Percentiles rank a stretch among this genome's conserved stretches.
Conservation (phyloP, 1,284 basidiomycete genomes). For the Prillingera fragicola region DNA sequence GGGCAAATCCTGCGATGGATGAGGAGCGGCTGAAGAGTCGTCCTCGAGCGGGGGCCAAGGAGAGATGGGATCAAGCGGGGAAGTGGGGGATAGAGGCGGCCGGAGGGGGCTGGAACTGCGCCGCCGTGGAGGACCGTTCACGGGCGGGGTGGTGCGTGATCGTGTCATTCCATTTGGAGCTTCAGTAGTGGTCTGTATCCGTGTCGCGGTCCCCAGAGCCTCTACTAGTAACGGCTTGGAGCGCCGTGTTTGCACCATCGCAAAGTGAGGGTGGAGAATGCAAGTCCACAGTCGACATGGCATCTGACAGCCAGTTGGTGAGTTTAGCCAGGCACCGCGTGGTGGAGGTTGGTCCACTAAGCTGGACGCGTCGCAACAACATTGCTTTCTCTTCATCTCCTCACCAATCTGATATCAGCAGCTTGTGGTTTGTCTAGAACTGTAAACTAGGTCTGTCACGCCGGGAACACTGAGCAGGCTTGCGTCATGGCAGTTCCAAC, state of each 20-base stretch:
- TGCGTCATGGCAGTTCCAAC: conserved; percentile 1
- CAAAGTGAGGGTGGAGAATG: not conserved
- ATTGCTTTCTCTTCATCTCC: too few species aligned
- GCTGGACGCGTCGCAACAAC: conserved; percentile 4
- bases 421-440: not conserved
- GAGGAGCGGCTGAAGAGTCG: conserved; percentile 47
- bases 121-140: not conserved
- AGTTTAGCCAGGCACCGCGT: conserved; percentile 1
- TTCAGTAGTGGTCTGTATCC: too few species aligned
- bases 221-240: not conserved
- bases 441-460: too few species aligned
- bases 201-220: not conserved
- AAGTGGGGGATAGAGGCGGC: conserved; percentile 52
- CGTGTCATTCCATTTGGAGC: too few species aligned
- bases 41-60: conserved; percentile 55
- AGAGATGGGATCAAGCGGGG: conserved; percentile 55
- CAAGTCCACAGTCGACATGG: too few species aligned
- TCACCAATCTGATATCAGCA: too few species aligned
- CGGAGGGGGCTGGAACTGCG: not conserved
- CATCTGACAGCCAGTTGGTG: too few species aligned
- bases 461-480: not conserved
- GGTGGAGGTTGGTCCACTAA: conserved; percentile 10
- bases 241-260: not conserved
- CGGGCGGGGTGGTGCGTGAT: too few species aligned
- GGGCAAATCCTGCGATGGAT: conserved; percentile 15